A percentile compares a stretch with the other conserved stretches of the same genome.
Conservation (phyloP, 2,329 filamentous ascomycete species). For the Didymella sp. region DNA sequence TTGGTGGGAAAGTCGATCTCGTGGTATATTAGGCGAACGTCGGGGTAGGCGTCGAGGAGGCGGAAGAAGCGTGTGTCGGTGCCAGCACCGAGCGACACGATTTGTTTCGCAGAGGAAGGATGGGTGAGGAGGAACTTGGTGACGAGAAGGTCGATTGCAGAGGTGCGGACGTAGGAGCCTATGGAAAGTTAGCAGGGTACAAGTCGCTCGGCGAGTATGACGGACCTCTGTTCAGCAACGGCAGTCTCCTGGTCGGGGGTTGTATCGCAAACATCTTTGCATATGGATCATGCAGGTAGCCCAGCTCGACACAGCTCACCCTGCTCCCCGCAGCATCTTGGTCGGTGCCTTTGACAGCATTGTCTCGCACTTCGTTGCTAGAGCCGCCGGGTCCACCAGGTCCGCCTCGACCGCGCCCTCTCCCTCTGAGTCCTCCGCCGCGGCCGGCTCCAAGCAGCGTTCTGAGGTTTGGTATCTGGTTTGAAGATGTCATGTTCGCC, state of each 20-base stretch:
- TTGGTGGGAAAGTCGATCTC: slow-evolving; percentile 89
- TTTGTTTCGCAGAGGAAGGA: slow-evolving; percentile 65
- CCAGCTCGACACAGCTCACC: slow-evolving; percentile 83
- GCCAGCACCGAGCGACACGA: slow-evolving; percentile 90
- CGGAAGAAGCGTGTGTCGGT: slow-evolving; percentile 91
- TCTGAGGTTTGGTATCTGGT: slow-evolving; percentile 80
- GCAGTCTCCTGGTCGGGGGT: slow-evolving; percentile 70
- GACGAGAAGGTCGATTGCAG: slow-evolving; percentile 80
- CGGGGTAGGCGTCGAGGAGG: slow-evolving; percentile 62
- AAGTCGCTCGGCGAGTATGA: not conserved
- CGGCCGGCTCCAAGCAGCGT: slow-evolving; percentile 62
- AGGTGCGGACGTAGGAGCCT: slow-evolving; percentile 94
- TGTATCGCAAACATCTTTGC: slow-evolving; percentile 71
- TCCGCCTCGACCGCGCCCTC: slow-evolving; percentile 51
- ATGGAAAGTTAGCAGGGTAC: not conserved
- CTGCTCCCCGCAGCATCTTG: slow-evolving; percentile 88
- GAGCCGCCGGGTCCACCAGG: slow-evolving; percentile 29
- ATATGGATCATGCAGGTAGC: slow-evolving; percentile 84
- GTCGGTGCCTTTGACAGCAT: slow-evolving; percentile 85
- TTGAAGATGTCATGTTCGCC: slow-evolving; percentile 65
- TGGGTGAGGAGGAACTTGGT: slow-evolving; percentile 68
- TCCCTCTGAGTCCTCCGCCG: slow-evolving; percentile 56
- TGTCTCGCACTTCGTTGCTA: slow-evolving; percentile 64
- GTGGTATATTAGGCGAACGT: slow-evolving; percentile 73
- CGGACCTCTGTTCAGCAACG: slow-evolving; percentile 90